Evolutionary conservation across 805 yeast genomes (phyloP), one percentile per base, ranked within the genome.

Genomic region (Clavispora phyllophila): DNA sequence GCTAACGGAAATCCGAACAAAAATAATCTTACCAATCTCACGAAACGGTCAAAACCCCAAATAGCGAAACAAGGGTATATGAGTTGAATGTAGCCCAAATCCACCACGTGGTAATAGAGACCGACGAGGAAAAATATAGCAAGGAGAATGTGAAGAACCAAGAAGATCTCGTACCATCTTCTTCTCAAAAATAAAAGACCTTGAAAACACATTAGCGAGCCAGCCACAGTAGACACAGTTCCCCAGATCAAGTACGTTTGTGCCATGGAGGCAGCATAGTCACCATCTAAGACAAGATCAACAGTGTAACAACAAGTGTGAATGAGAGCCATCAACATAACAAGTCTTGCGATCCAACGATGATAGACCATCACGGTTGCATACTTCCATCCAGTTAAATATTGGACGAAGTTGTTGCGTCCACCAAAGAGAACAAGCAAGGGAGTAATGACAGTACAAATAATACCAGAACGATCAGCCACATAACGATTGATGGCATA

Each of bases 31-130:
- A 44, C 19, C 1, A 72, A 2, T 40, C 79, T 52, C 37, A 64
- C 42, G 1, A 63, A 15, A 32, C 76, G 57, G 46, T 75, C 81
- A 1, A 61, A 37, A 0, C 56, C 54, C 96, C 96, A 88, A 7
- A 87, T 68, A 0, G 78, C 82, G 44, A 78, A 72, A 8, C 81
- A 55, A 4, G 79, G 74, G 44, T 76, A 79, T 42, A 55, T 48
- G 12, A 63, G 75, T 48, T 55, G 50, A 18, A 53, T 54, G 39
- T 62, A 68, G 0, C 54, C 48, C 9, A 47, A 45, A 23, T 35
- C 43, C 13, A 39, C 40, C 12, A 45, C 36, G 24, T 51, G 55
- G 24, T 37, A 39, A 52, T 54, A 57, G 4, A 55, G 48, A 1
- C 60, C 61, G n/a, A 53, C 14, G 13, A 58, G 44, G 35, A 56